These are phyloP conservation scores for Sphaceloma murrayae DNA, from an alignment of 2,329 filamentous ascomycete species.

Conservation along the genomic window DNA sequence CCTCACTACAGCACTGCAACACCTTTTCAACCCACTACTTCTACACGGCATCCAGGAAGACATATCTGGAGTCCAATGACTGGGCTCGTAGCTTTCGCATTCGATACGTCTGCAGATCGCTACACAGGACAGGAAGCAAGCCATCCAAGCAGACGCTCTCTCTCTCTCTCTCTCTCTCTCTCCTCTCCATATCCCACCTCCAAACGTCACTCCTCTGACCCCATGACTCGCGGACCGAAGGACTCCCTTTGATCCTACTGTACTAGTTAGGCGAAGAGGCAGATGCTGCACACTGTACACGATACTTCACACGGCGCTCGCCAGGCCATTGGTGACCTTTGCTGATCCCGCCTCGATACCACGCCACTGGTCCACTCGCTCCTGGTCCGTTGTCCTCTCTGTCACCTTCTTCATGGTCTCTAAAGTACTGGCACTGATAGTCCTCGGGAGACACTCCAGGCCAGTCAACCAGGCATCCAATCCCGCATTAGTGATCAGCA, in stretches of 20 bases:
- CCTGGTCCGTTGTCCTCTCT: constrained; percentile 56
- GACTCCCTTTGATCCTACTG: neutral
- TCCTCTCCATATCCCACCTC: constrained; percentile 5
- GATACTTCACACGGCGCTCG: no score
- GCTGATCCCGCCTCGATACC: no score
- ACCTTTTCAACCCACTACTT: no score
- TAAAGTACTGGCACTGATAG: constrained; percentile 39
- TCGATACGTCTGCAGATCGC: no score
- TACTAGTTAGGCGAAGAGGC: no score
- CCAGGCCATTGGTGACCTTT: no score
- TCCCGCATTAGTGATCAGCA: constrained; percentile 68
- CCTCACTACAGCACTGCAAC: no score
- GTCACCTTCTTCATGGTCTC: constrained; percentile 49
- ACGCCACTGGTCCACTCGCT: constrained; percentile 57
- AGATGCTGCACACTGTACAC: neutral
- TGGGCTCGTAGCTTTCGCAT: no score
- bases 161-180: no score
- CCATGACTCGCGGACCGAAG: constrained; percentile 9
- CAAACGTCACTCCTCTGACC: constrained; percentile 1
- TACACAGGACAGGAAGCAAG: no score
- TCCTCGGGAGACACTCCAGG: constrained; percentile 42
- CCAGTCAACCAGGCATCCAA: constrained; percentile 65
- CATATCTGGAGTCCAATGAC: neutral
- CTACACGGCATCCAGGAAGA: no score
- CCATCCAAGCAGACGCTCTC: no score